Base-by-base conservation (phyloP, 108 stramenopile species). In the Parmales sp. region DNA sequence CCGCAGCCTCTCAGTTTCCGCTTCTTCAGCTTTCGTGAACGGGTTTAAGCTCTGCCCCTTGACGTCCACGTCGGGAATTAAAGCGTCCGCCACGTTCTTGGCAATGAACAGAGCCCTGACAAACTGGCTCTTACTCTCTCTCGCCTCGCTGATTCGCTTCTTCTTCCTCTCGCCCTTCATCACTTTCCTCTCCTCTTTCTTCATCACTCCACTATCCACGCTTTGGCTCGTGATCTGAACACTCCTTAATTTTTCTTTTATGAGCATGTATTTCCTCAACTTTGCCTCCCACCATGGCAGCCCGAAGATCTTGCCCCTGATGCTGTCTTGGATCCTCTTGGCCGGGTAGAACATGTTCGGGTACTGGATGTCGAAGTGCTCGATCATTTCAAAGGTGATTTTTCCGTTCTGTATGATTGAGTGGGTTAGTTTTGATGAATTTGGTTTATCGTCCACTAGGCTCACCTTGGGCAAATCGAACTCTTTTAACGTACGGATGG, bases 261-360 rank as follows among this genome's bases (percentile, higher is more conserved):
- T 51, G 13, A 37, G 34, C 36, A 25, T 38, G 50, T 68, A 68
- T 38, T 68, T 68, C 19, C 45, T 31, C 20, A 51, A 38, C 49
- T 68, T 68, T 26, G 38, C n/a, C 38, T 45, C 28, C 66, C 66
- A 67, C 44, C 45, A 37, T n/a, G 18, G 29, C 45, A 31, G 43
- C 9, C 66, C 66, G 18, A 46, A 46, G 34, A 67, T 45, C 45
- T 28, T 67, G 45, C 48, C 31, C 8, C 66, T 3, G 16, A 48
- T 41, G 5, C 18, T 34, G 38, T 51, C 28, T 23, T 68, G 68
- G 25, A 48, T 3, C n/a, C 39, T 28, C 8, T 39, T 23, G 50
- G 45, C 49, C n/a, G 68, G 68, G 50, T 38, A 44, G 50, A 68
- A 68, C 31, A 68, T 36, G 50, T 51, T 68, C 34, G 68, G 68